Conservation (phyloP, 2,329 filamentous ascomycete species). For the Ascosphaera aggregata region DNA sequence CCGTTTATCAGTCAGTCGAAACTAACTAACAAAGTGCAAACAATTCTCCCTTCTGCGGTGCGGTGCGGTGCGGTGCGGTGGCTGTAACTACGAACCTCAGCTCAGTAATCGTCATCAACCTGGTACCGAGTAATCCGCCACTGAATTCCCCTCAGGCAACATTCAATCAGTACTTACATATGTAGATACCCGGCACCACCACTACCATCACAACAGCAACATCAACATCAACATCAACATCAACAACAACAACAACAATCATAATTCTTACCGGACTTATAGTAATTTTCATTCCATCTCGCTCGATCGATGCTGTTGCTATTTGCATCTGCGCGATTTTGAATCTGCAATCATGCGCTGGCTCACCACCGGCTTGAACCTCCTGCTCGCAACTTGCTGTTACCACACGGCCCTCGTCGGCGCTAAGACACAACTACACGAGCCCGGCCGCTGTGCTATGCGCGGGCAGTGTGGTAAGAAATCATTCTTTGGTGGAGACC, state of each 20-base stretch:
- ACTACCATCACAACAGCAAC: not conserved
- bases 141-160: no score
- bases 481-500: conserved; percentile 66
- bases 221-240: not conserved
- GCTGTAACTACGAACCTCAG: no score
- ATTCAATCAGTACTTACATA: not conserved
- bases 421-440: conserved; percentile 35
- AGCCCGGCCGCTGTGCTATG: conserved; percentile 72
- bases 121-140: no score
- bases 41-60: no score
- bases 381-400: not conserved
- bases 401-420: not conserved
- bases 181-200: not conserved
- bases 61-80: no score
- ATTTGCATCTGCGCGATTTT: not conserved
- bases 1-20: no score
- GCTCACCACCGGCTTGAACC: not conserved
- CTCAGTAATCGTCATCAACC: no score
- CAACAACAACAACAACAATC: not conserved
- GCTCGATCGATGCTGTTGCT: no score
- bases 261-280: not conserved
- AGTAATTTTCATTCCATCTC: no score
- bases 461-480: conserved; percentile 81
- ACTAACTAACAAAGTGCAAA: no score
- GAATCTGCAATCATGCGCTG: not conserved